Conservation (phyloP, 2,329 filamentous ascomycete genomes). For the Curvularia verruculosa region DNA sequence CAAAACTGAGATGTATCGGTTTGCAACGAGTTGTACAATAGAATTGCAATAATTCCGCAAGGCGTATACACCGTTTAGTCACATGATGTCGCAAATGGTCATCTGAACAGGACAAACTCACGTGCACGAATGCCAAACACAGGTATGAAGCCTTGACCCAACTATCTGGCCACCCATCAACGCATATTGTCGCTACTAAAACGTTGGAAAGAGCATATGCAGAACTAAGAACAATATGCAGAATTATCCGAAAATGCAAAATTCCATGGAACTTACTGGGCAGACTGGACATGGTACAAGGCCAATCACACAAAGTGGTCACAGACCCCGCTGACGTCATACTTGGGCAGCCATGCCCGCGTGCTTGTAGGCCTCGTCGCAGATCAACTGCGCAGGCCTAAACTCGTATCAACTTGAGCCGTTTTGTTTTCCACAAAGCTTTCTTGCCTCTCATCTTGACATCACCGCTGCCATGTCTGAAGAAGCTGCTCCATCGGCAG, state of each 20-base stretch:
- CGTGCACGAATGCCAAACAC: too few relatives aligned
- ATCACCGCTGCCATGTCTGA: constrained; percentile 34
- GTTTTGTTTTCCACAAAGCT: constrained; percentile 3
- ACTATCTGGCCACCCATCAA: too few relatives aligned
- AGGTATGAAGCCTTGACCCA: too few relatives aligned
- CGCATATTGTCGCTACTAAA: too few relatives aligned
- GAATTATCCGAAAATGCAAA: neutral
- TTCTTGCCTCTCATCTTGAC: constrained; percentile 1
- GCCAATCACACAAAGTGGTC: neutral
- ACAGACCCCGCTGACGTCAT: constrained; percentile 25
- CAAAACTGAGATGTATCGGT: neutral
- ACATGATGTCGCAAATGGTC: neutral
- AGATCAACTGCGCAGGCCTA: constrained; percentile 10
- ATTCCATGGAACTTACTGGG: neutral
- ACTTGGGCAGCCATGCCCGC: constrained; percentile 13
- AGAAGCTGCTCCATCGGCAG: constrained; percentile 24
- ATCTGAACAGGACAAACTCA: neutral
- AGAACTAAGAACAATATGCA: neutral
- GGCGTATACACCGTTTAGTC: neutral
- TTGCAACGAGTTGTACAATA: neutral
- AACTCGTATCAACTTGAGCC: constrained; percentile 8
- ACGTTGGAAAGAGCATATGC: neutral
- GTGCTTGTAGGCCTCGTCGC: constrained; percentile 4
- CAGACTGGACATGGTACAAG: neutral
- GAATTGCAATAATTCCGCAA: neutral